Conservation (phyloP, 2,329 filamentous ascomycete genomes). For the Stemphylium lycopersici region DNA sequence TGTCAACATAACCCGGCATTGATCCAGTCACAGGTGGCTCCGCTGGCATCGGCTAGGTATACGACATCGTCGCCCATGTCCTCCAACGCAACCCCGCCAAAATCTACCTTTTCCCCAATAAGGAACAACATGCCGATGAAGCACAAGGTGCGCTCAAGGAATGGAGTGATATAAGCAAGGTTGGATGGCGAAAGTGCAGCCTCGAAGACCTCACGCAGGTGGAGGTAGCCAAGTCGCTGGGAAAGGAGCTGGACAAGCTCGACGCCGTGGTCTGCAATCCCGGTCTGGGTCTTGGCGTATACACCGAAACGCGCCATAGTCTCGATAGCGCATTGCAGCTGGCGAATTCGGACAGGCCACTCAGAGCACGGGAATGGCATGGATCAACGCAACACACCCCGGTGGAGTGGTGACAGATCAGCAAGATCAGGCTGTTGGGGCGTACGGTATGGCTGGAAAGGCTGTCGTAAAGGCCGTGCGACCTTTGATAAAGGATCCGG, state of each 20-base stretch:
- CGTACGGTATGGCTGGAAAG: slow-evolving; percentile 56
- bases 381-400: slow-evolving; percentile 58
- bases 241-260: slow-evolving; percentile 50
- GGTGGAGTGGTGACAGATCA: slow-evolving; percentile 58
- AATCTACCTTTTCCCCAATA: slow-evolving; percentile 58
- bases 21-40: slow-evolving; percentile 59
- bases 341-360: slow-evolving; percentile 36
- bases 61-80: slow-evolving; percentile 59
- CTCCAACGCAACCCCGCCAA: slow-evolving; percentile 57
- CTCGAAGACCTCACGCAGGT: slow-evolving; percentile 55
- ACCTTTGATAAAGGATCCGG: slow-evolving; percentile 59
- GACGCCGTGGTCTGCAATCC: slow-evolving; percentile 59
- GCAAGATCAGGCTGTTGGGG: slow-evolving; percentile 56
- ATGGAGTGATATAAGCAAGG: slow-evolving; percentile 54
- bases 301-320: slow-evolving; percentile 58
- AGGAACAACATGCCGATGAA: slow-evolving; percentile 56
- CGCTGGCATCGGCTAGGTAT: slow-evolving; percentile 60
- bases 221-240: slow-evolving; percentile 53
- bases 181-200: slow-evolving; percentile 56
- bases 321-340: slow-evolving; percentile 52
- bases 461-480: slow-evolving; percentile 52
- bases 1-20: no score
- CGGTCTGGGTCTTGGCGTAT: slow-evolving; percentile 57
- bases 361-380: slow-evolving; percentile 50
- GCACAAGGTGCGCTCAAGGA: slow-evolving; percentile 50